Conservation (phyloP, 2,329 filamentous ascomycete genomes). For the Botrytis tulipae region DNA sequence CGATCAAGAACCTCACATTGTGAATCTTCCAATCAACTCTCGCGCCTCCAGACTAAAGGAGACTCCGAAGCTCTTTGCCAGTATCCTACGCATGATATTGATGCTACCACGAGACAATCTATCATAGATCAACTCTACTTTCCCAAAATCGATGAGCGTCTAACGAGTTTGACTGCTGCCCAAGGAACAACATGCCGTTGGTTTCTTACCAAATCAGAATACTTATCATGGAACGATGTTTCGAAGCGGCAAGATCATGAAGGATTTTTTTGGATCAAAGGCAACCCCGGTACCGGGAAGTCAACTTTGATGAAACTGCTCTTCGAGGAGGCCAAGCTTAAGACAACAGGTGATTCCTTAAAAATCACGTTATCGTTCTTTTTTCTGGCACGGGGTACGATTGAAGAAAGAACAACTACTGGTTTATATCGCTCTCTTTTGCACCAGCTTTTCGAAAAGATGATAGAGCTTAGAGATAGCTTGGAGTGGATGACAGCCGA, state of each 20-base stretch:
- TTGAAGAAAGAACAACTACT: constrained; percentile 45
- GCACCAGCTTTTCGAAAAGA: constrained; percentile 44
- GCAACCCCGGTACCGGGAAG: constrained; percentile 48
- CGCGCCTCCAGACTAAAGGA: not conserved
- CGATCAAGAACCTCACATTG: constrained; percentile 22
- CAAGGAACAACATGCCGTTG: constrained; percentile 44
- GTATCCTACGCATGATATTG: constrained; percentile 16
- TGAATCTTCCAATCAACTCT: constrained; percentile 7
- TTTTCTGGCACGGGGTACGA: constrained; percentile 31
- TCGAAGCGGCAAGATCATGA: constrained; percentile 35
- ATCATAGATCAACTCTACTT: constrained; percentile 42
- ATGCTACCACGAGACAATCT: constrained; percentile 24
- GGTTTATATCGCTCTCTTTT: constrained; percentile 54
- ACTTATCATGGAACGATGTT: constrained; percentile 42
- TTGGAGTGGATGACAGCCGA: constrained; percentile 33
- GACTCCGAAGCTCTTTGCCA: not conserved
- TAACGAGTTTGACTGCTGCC: constrained; percentile 41
- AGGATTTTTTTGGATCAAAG: constrained; percentile 49
- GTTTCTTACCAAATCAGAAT: constrained; percentile 41
- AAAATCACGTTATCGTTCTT: constrained; percentile 40
- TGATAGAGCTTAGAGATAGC: constrained; percentile 39
- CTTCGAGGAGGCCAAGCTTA: constrained; percentile 34
- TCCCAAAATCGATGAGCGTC: constrained; percentile 42
- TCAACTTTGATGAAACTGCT: constrained; percentile 45
- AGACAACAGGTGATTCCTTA: constrained; percentile 25